Conservation (phyloP, 1,284 basidiomycete genomes). For the Ustilago tritici region DNA sequence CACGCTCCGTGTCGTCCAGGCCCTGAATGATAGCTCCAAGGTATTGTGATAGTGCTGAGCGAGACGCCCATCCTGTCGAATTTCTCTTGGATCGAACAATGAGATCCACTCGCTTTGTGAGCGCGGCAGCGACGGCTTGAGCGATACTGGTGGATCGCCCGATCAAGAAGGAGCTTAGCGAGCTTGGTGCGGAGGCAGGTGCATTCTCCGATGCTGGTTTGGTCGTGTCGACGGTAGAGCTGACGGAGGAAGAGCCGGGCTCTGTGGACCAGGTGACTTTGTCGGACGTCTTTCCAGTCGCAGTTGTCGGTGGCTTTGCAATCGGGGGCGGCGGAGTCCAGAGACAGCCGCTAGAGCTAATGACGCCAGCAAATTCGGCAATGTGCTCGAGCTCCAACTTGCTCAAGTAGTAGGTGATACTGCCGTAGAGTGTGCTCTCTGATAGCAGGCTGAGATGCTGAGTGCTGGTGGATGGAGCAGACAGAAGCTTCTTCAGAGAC, state of each 20-base stretch:
- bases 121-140: constrained; percentile 56
- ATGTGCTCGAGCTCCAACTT: constrained; percentile 55
- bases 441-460: constrained; percentile 61
- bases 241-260: constrained; percentile 20
- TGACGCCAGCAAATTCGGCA: constrained; percentile 51
- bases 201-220: not conserved
- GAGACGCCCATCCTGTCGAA: constrained; percentile 50
- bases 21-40: constrained; percentile 45
- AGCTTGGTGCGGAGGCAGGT: constrained; percentile 3
- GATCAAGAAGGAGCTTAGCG: constrained; percentile 43
- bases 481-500: constrained; percentile 59
- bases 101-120: constrained; percentile 56
- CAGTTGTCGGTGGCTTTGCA: constrained; percentile 9
- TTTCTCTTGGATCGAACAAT: constrained; percentile 44
- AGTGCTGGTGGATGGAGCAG: constrained; percentile 57
- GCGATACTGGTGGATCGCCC: constrained; percentile 45
- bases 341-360: constrained; percentile 57
- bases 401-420: constrained; percentile 63
- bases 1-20: constrained; percentile 31
- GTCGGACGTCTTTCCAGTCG: not conserved
- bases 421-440: constrained; percentile 56
- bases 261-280: constrained; percentile 43
- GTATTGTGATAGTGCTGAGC: constrained; percentile 52
- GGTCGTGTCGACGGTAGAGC: not conserved
- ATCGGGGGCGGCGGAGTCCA: constrained; percentile 53